Evolutionary conservation across 2,329 filamentous ascomycete species (phyloP), one percentile per base, ranked within the genome.

Genomic region (Sclerotinia subarctica): DNA sequence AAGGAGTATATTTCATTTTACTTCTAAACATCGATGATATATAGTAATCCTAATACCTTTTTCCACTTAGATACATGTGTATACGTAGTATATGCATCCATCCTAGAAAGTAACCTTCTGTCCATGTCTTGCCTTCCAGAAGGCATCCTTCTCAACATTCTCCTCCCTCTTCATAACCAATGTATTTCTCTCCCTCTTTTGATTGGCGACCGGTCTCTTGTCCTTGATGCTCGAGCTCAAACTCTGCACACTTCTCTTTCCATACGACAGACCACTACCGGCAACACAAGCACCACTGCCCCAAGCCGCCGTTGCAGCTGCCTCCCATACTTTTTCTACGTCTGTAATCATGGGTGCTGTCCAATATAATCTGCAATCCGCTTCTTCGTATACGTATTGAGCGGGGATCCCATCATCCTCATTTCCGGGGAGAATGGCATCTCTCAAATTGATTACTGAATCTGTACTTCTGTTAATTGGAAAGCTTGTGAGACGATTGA

Each of bases 351-450:
- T 88, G 2, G 80, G 76, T 21, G 80, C 74, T 2, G 87, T 87
- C 69, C 85, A 89, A 74, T 83, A 90, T 17, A 89, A 75, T 6
- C 86, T 80, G 71, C 87, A 90, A 71, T 87, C 84, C 0, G 88
- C 84, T 0, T 85, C 82, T 70, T 88, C 84, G 67, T 86, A 85
- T 2, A 84, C 77, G 73, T 89, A 90, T 72, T 90, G 88, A 21
- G 84, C 77, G 19, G 87, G 83, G 0, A 81, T 76, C 53, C 78
- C 75, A 56, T 77, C 75, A 57, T 77, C 65, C 2, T 78, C 66
- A 26, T 81, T 73, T 69, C 64, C 72, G 0, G 69, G 66, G 49
- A 75, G 44, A 66, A 78, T 74, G 32, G 74, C 76, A 69, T 84
- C 81, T 53, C 79, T 76, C 24, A 80, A 74, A 71, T 84, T 84